Evolutionary conservation across 306 rosid genomes (phyloP).

Genomic region (Geum urbanum): DNA sequence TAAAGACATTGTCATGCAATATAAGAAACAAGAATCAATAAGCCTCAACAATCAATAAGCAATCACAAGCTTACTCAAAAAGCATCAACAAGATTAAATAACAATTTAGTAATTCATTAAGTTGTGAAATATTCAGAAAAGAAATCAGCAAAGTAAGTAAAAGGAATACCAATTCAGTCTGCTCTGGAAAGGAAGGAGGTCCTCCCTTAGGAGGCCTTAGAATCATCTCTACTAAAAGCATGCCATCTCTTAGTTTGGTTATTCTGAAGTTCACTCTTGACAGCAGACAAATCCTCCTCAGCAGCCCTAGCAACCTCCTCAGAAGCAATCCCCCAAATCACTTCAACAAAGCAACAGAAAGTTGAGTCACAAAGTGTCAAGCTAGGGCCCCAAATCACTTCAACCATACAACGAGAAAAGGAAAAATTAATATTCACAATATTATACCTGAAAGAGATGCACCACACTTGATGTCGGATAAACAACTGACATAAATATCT

Average conservation of each 20-base stretch:
- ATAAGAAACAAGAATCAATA: background rate
- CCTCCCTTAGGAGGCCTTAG: slow-evolving; percentile 81
- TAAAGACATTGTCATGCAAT: background rate
- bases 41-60: background rate
- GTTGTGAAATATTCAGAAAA: slow-evolving; percentile 12
- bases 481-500: slow-evolving; percentile 45
- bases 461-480: slow-evolving; percentile 65
- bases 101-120: slow-evolving; percentile 1
- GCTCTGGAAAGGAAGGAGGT: slow-evolving; percentile 84
- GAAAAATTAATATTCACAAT: slow-evolving; percentile 14
- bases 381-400: background rate
- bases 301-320: slow-evolving; percentile 53
- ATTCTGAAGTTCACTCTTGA: slow-evolving; percentile 54
- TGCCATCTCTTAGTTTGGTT: slow-evolving; percentile 71
- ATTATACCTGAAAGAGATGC: slow-evolving; percentile 78
- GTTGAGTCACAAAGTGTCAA: slow-evolving; percentile 10
- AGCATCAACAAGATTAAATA: background rate
- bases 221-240: slow-evolving; percentile 70
- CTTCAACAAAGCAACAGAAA: slow-evolving; percentile 35
- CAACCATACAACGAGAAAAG: slow-evolving; percentile 1
- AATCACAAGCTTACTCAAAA: background rate
- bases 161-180: slow-evolving; percentile 66
- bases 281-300: slow-evolving; percentile 43
- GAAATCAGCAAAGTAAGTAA: slow-evolving; percentile 2
- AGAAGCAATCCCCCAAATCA: slow-evolving; percentile 66